phyloP scores from a whole-genome alignment of 2,329 filamentous ascomycete genomes.

The Moelleriella libera region DNA sequence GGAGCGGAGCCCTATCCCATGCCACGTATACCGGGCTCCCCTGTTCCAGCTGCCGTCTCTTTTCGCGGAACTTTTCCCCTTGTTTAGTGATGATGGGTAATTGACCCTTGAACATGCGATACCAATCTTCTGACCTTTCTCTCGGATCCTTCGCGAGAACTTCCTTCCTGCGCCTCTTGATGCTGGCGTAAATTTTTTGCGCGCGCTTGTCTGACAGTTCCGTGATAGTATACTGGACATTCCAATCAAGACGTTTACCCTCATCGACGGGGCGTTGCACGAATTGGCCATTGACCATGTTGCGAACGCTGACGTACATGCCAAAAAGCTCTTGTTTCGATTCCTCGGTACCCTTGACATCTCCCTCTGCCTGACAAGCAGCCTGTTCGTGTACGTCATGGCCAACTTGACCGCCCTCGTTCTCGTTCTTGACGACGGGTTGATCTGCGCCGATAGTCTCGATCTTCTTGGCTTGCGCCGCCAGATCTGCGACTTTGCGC shows the following conservation, averaged over 20 bases:
- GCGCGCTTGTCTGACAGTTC: conserved; percentile 39
- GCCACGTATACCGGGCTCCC: conserved; percentile 31
- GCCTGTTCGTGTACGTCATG: neutral
- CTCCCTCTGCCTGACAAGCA: neutral
- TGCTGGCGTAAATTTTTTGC: conserved; percentile 36
- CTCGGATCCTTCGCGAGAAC: conserved; percentile 26
- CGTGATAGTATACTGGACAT: conserved; percentile 62
- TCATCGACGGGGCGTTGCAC: conserved; percentile 45
- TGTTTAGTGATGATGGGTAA: conserved; percentile 27
- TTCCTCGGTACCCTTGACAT: conserved; percentile 1
- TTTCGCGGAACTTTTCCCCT: conserved; percentile 44
- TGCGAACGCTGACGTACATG: conserved; percentile 59
- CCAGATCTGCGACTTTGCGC: conserved; percentile 33
- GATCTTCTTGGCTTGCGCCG: conserved; percentile 18
- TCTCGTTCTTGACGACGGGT: neutral
- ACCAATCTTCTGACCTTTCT: conserved; percentile 26
- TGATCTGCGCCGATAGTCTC: neutral
- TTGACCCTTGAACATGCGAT: conserved; percentile 28
- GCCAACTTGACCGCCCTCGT: neutral
- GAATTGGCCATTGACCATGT: conserved; percentile 52
- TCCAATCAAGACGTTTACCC: conserved; percentile 38
- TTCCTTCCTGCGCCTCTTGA: conserved; percentile 40
- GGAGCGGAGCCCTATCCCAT: conserved; percentile 21
- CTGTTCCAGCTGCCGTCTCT: conserved; percentile 37
- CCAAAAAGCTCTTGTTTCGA: conserved; percentile 36